Conservation (phyloP, 805 yeast genomes). For the Starmerella bombicola region DNA sequence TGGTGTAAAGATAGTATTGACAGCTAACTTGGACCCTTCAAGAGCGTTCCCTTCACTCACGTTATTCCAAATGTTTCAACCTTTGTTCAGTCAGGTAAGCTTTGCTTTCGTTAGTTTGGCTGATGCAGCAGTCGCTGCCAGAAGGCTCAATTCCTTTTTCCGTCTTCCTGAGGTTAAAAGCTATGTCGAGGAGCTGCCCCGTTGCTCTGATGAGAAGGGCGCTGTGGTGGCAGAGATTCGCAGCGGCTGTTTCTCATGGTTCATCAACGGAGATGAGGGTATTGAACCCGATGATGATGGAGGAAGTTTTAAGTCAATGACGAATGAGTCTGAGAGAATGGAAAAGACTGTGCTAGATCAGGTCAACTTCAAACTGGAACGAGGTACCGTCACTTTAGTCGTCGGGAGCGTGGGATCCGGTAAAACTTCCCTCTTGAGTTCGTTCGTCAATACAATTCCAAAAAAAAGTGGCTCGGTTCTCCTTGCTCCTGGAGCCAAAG, state of each 20-base stretch:
- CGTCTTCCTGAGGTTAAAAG: conserved; percentile 30
- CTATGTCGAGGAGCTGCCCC: conserved; percentile 19
- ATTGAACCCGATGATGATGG: conserved; percentile 12
- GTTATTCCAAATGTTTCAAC: conserved; percentile 14
- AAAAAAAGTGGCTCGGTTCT: conserved; percentile 42
- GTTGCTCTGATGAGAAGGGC: background rate
- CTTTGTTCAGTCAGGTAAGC: conserved; percentile 29
- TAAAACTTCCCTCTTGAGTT: conserved; percentile 57
- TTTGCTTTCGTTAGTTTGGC: conserved; percentile 34
- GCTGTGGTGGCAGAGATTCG: conserved; percentile 2
- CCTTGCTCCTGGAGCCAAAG: conserved; percentile 38
- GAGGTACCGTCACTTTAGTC: conserved; percentile 43
- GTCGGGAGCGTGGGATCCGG: conserved; percentile 79
- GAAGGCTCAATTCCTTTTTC: conserved; percentile 18
- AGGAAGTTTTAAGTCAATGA: conserved; percentile 4
- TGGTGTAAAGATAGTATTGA: conserved; percentile 12
- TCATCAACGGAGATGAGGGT: conserved; percentile 16
- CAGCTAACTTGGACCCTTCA: conserved; percentile 7
- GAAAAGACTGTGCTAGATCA: conserved; percentile 24
- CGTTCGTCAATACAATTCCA: conserved; percentile 61
- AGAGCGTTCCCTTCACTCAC: conserved; percentile 18
- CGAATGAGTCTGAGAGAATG: conserved; percentile 25
- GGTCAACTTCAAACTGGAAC: conserved; percentile 3
- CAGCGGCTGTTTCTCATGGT: conserved; percentile 12
- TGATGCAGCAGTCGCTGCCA: conserved; percentile 29